Percentiles rank a stretch among this genome's conserved stretches.
These are phyloP conservation scores for Flammula alnicola DNA, from an alignment of 1,284 basidiomycete genomes.

Conservation along the genomic window DNA sequence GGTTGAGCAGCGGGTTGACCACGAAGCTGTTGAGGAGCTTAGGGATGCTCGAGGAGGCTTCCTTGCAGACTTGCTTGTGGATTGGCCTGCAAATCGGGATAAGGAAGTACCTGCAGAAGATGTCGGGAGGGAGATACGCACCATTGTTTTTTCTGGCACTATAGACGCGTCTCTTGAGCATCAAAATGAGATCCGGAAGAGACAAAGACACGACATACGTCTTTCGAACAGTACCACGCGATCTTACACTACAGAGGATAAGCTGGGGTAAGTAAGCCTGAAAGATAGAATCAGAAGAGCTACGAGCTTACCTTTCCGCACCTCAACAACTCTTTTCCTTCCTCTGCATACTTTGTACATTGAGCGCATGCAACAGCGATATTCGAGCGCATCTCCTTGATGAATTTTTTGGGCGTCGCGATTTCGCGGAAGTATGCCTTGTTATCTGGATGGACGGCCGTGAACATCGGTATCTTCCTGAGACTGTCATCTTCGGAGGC, in stretches of 20 bases:
- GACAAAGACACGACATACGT: not conserved
- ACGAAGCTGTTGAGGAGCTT: slow-evolving; percentile 15
- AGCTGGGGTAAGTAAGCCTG: no score
- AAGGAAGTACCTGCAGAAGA: not conserved
- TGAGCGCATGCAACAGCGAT: slow-evolving; percentile 5
- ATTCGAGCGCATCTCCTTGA: slow-evolving; percentile 1
- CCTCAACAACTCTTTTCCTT: not conserved
- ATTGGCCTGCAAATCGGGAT: slow-evolving; percentile 1
- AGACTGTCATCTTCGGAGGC: no score
- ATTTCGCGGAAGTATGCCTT: slow-evolving; percentile 7
- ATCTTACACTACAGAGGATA: slow-evolving; percentile 12
- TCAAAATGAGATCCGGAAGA: no score
- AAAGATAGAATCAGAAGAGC: no score
- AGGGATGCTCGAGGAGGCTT: slow-evolving; percentile 2
- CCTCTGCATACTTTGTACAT: slow-evolving; percentile 1
- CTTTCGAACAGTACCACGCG: slow-evolving; percentile 13
- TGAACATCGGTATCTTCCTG: slow-evolving; percentile 3
- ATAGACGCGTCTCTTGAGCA: not conserved
- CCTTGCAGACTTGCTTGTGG: slow-evolving; percentile 12
- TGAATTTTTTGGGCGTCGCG: slow-evolving; percentile 8
- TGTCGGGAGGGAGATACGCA: not conserved
- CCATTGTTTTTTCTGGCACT: slow-evolving; percentile 22
- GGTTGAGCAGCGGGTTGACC: slow-evolving; percentile 8
- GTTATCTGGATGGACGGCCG: slow-evolving; percentile 8
- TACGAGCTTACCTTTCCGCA: slow-evolving; percentile 11